A percentile compares a stretch with the other conserved stretches of the same genome.
These are phyloP conservation scores for Tolypocladium capitatum DNA, from an alignment of 2,329 filamentous ascomycete genomes.

Conservation along the genomic window DNA sequence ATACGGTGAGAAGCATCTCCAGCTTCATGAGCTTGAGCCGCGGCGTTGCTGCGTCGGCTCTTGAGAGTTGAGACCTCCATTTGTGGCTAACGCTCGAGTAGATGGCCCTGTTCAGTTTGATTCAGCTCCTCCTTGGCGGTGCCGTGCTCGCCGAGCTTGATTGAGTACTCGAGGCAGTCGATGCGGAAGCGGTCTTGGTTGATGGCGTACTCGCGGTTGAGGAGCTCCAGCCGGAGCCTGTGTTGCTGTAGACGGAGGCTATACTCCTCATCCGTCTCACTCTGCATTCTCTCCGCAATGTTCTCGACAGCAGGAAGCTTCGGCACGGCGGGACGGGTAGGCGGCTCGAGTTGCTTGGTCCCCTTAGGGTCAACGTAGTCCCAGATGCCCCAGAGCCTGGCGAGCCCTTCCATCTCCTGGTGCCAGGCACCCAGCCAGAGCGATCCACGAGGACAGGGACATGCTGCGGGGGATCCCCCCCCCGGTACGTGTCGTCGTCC, in stretches of 20 bases:
- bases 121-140: constrained; percentile 2
- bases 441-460: constrained; percentile 2
- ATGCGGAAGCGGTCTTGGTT: constrained; percentile 4
- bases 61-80: constrained; percentile 3
- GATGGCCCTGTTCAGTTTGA: constrained; percentile 3
- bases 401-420: constrained; percentile 1
- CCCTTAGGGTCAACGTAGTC: constrained; percentile 5
- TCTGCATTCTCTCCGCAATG: neutral
- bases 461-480: neutral
- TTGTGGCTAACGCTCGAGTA: constrained; percentile 3
- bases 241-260: constrained; percentile 2
- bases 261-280: constrained; percentile 3
- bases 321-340: constrained; percentile 1
- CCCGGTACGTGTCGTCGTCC: neutral
- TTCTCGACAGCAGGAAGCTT: neutral
- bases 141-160: constrained; percentile 1
- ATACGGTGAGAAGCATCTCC: neutral
- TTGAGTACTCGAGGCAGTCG: constrained; percentile 2
- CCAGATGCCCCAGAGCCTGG: constrained; percentile 4
- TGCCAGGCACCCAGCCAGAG: constrained; percentile 5
- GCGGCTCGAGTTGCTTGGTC: neutral
- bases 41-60: constrained; percentile 3
- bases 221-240: constrained; percentile 1
- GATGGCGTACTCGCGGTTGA: constrained; percentile 3
- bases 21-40: constrained; percentile 4